phyloP scores from a whole-genome alignment of 192 early-diverging fungal genomes.

The Glomus cerebriforme region DNA sequence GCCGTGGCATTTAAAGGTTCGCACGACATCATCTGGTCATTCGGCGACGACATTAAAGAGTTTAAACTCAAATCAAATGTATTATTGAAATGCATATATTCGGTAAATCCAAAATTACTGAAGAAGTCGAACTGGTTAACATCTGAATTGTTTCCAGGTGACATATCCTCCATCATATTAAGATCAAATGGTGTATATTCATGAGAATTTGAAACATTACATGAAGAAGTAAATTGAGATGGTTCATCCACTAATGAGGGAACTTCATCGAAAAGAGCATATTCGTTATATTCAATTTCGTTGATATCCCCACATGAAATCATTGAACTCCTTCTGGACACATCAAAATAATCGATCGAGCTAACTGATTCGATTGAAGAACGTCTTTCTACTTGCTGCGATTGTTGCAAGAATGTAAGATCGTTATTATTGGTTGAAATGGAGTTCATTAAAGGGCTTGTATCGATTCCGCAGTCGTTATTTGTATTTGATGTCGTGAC shows the following conservation, averaged over 20 bases:
- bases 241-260: not conserved
- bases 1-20: not conserved
- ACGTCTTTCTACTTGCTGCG: not conserved
- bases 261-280: not conserved
- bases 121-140: not conserved
- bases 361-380: conserved; percentile 1
- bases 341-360: not conserved
- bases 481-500: not conserved
- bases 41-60: not conserved
- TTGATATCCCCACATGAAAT: not conserved
- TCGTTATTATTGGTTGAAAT: not conserved
- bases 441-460: not conserved
- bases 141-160: not conserved
- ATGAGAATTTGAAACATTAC: not conserved
- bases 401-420: not conserved
- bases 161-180: conserved; percentile 11
- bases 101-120: not conserved
- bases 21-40: not conserved
- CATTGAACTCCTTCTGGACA: conserved; percentile 2
- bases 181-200: not conserved
- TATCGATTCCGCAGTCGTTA: not conserved
- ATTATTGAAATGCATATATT: not conserved
- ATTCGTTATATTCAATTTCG: not conserved
- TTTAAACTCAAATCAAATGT: not conserved
- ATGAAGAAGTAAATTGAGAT: not conserved